Conservation (phyloP, 805 yeast species). For the Yamadazyma sp. region DNA sequence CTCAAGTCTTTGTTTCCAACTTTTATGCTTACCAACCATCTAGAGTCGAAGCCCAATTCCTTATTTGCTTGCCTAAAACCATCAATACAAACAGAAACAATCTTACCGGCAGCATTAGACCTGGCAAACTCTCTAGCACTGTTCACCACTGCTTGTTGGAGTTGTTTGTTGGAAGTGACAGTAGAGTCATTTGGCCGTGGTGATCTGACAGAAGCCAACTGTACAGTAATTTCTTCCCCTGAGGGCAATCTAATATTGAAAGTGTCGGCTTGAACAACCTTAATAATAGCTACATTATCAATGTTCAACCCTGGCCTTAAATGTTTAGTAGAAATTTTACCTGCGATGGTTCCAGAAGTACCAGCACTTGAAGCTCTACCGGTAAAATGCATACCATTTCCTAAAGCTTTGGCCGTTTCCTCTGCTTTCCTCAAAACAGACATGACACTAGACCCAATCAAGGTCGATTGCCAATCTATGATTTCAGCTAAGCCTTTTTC, state of each 20-base stretch:
- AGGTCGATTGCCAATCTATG: slow-evolving; percentile 74
- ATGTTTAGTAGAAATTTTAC: slow-evolving; percentile 17
- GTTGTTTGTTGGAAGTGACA: slow-evolving; percentile 32
- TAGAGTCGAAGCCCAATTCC: slow-evolving; percentile 59
- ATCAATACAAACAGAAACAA: slow-evolving; percentile 59
- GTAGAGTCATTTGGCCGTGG: slow-evolving; percentile 66
- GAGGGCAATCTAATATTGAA: slow-evolving; percentile 50
- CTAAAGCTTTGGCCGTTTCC: slow-evolving; percentile 56
- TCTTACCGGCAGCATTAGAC: slow-evolving; percentile 66
- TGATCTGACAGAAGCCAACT: slow-evolving; percentile 71
- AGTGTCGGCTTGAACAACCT: slow-evolving; percentile 70
- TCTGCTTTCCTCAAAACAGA: slow-evolving; percentile 61
- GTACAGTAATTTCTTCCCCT: slow-evolving; percentile 60
- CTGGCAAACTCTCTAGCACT: slow-evolving; percentile 77
- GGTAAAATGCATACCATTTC: slow-evolving; percentile 47
- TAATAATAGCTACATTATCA: slow-evolving; percentile 53
- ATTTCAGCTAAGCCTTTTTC: slow-evolving; percentile 72
- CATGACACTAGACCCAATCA: slow-evolving; percentile 69
- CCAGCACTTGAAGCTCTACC: slow-evolving; percentile 26
- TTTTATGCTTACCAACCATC: slow-evolving; percentile 62
- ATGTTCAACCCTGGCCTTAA: slow-evolving; percentile 49
- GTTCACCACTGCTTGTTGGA: slow-evolving; percentile 53
- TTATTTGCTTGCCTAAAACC: slow-evolving; percentile 58
- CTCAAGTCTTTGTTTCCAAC: slow-evolving; percentile 60
- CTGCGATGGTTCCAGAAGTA: slow-evolving; percentile 18